These are phyloP conservation scores for Leucocoprinus leucothites DNA, from an alignment of 768 basidiomycete genomes.

Conservation along the genomic window DNA sequence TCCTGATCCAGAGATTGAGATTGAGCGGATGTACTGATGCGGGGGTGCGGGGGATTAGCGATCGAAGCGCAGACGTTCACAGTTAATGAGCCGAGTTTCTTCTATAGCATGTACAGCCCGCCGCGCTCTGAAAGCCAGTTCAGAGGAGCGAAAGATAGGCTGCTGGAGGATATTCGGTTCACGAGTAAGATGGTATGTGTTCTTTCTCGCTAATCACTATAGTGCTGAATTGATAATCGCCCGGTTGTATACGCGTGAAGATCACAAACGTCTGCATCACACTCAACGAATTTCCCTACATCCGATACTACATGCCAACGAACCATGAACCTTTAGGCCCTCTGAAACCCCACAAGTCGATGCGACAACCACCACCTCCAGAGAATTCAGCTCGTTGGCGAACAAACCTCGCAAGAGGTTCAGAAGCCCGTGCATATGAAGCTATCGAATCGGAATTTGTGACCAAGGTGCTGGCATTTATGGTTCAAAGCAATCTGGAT, in stretches of 20 bases:
- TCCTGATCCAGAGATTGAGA: neutral
- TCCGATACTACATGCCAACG: constrained; percentile 88
- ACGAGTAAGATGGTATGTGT: constrained; percentile 60
- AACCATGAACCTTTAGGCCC: constrained; percentile 84
- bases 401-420: constrained; percentile 74
- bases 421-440: constrained; percentile 66
- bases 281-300: constrained; percentile 87
- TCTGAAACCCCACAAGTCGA: constrained; percentile 63
- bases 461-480: constrained; percentile 78
- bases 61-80: constrained; percentile 86
- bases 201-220: neutral
- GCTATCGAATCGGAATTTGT: constrained; percentile 72
- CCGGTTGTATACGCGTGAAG: constrained; percentile 31
- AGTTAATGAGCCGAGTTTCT: constrained; percentile 69
- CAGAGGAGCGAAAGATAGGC: constrained; percentile 63
- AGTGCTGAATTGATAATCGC: neutral
- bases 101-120: constrained; percentile 89
- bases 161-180: constrained; percentile 86
- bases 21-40: constrained; percentile 10
- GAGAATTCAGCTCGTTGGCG: constrained; percentile 73
- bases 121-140: constrained; percentile 68
- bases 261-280: constrained; percentile 88
- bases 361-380: constrained; percentile 61
- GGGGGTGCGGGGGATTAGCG: constrained; percentile 47
- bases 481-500: constrained; percentile 81